These are phyloP conservation scores for Peronospora belbahrii DNA, from an alignment of 352 stramenopile species.

Conservation along the genomic window DNA sequence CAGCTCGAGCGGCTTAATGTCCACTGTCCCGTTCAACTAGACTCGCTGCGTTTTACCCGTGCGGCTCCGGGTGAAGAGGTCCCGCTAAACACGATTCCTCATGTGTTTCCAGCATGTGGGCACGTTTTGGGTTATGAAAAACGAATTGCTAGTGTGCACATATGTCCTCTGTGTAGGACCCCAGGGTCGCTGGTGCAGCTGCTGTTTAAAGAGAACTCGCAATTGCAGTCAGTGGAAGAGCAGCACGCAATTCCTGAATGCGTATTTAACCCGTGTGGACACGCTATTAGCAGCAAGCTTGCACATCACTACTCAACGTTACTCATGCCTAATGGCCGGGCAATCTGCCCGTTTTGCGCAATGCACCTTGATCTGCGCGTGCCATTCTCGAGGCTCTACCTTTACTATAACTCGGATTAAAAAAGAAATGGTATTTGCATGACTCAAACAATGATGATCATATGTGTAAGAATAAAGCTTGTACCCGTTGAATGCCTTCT, in stretches of 20 bases:
- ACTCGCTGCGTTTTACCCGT: conserved; percentile 50
- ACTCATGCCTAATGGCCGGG: conserved; percentile 64
- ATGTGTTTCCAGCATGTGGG: conserved; percentile 72
- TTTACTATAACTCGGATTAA: conserved; percentile 58
- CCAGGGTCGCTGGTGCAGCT: conserved; percentile 59
- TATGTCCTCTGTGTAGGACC: conserved; percentile 61
- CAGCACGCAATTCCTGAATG: conserved; percentile 59
- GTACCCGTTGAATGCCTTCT: no score
- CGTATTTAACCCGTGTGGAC: conserved; percentile 78
- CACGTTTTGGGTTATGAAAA: conserved; percentile 74
- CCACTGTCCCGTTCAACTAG: conserved; percentile 72
- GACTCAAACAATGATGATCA: conserved; percentile 63
- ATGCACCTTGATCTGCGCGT: conserved; percentile 54
- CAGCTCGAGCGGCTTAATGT: conserved; percentile 65
- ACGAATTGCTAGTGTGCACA: conserved; percentile 49
- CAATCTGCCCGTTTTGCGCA: conserved; percentile 77
- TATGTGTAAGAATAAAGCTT: conserved; percentile 81
- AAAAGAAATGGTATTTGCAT: conserved; percentile 22
- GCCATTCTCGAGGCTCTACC: conserved; percentile 65
- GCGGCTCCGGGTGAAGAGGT: conserved; percentile 33
- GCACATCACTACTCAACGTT: conserved; percentile 51
- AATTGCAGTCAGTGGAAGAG: conserved; percentile 52
- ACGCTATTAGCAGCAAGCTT: conserved; percentile 61
- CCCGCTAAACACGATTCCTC: conserved; percentile 45
- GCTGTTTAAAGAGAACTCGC: conserved; percentile 67